A percentile compares a stretch with the other conserved stretches of the same genome.
These are phyloP conservation scores for Gonapodya prolifera DNA, from an alignment of 192 early-diverging fungal genomes.

Conservation along the genomic window DNA sequence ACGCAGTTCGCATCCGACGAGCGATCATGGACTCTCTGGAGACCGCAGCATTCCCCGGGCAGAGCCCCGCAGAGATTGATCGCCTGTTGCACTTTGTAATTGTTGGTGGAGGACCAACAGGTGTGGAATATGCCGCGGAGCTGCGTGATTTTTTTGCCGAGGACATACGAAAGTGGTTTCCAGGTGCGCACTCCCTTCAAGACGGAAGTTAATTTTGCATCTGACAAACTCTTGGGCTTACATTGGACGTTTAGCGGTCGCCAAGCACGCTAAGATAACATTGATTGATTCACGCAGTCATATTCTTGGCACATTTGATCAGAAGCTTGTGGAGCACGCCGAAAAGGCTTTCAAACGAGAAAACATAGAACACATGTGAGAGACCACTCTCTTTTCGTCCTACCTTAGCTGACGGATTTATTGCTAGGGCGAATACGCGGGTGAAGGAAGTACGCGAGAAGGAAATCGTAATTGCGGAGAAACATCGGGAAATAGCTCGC, in stretches of 20 bases:
- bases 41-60: slow-evolving; percentile 56
- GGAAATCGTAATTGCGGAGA: slow-evolving; percentile 52
- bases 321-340: slow-evolving; percentile 68
- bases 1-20: slow-evolving; percentile 66
- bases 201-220: too few species aligned
- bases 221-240: too few species aligned
- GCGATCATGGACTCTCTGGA: slow-evolving; percentile 62
- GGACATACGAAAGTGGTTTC: slow-evolving; percentile 32
- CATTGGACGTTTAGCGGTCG: slow-evolving; percentile 66
- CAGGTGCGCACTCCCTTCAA: too few species aligned
- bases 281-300: slow-evolving; percentile 67
- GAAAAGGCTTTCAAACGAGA: slow-evolving; percentile 63
- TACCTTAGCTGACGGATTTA: too few species aligned
- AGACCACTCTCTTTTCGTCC: too few species aligned
- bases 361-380: slow-evolving; percentile 55
- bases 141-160: slow-evolving; percentile 70
- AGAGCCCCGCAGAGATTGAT: slow-evolving; percentile 55
- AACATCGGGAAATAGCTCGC: slow-evolving; percentile 57
- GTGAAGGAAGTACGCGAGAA: slow-evolving; percentile 68
- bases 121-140: slow-evolving; percentile 68
- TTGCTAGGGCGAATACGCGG: too few species aligned
- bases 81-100: slow-evolving; percentile 68
- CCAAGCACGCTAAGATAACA: slow-evolving; percentile 63
- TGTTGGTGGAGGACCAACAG: slow-evolving; percentile 53
- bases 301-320: slow-evolving; percentile 63